A percentile compares a stretch with the other conserved stretches of the same genome.
Evolutionary conservation across 495 filamentous ascomycete species (phyloP).

Genomic region (Hyaloscypha variabilis): DNA sequence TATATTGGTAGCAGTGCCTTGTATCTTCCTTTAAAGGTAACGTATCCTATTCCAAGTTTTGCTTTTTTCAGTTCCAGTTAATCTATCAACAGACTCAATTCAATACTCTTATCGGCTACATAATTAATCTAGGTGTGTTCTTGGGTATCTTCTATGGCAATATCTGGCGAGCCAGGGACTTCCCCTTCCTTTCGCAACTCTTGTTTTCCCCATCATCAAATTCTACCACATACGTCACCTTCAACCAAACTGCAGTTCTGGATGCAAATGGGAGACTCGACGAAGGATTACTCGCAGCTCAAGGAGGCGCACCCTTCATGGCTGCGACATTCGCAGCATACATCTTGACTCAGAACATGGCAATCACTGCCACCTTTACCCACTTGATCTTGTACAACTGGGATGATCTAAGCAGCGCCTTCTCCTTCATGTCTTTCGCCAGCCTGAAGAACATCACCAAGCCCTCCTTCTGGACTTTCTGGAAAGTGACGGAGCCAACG

Average conservation of each 20-base stretch:
- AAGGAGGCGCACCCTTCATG: slow-evolving; percentile 42
- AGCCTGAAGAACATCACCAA: slow-evolving; percentile 23
- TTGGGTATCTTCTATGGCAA: slow-evolving; percentile 43
- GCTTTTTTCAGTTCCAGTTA: too few species aligned
- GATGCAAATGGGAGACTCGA: slow-evolving; percentile 41
- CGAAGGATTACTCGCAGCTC: slow-evolving; percentile 32
- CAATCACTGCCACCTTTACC: slow-evolving; percentile 42
- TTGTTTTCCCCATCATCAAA: slow-evolving; percentile 43
- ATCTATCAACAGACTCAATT: slow-evolving; percentile 5
- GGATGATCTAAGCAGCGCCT: slow-evolving; percentile 1
- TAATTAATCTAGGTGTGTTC: background rate
- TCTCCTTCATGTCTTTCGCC: slow-evolving; percentile 16
- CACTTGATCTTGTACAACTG: slow-evolving; percentile 28
- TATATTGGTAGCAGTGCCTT: slow-evolving; percentile 36
- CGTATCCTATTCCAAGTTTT: too few species aligned
- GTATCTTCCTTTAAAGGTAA: slow-evolving; percentile 10
- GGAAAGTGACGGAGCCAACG: slow-evolving; percentile 27
- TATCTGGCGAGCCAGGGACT: slow-evolving; percentile 46
- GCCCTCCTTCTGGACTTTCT: slow-evolving; percentile 32
- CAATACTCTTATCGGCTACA: slow-evolving; percentile 10
- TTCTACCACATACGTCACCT: slow-evolving; percentile 20
- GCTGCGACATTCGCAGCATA: slow-evolving; percentile 43
- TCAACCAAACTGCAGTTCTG: slow-evolving; percentile 42
- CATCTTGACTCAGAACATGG: slow-evolving; percentile 45
- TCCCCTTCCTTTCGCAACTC: slow-evolving; percentile 53